Evolutionary conservation across 768 basidiomycete species (phyloP), one percentile per base, ranked within the genome.

Genomic region (Leccinum fibrillosum): DNA sequence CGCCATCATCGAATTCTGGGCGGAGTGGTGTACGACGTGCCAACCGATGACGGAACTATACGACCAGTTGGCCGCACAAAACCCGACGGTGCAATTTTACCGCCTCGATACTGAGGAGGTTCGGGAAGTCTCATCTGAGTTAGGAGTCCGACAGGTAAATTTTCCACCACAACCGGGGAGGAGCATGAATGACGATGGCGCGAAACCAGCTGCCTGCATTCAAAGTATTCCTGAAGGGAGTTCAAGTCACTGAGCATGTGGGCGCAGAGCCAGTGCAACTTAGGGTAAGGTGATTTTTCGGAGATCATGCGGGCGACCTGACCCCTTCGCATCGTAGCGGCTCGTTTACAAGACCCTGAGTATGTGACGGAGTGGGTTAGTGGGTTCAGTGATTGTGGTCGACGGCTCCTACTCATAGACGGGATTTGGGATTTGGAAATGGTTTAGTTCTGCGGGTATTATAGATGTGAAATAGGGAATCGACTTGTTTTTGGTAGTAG

Each of bases 1-100:
- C 8, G 70, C 52, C 53, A 63, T 71, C 56, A 64, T 71, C 21
- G 70, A 71, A 52, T 71, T 72, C 64, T 72, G 69, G 69, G 69
- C 69, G 53, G 68, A 72, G 12, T 71, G 69, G 69, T 71, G 69
- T 25, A 17, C 19, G 34, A 64, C 66, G n/a, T 72, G 69, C 53
- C 60, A 56, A 44, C 23, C 57, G 8, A 64, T 54, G 63, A 54
- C 70, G 39, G 11, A 59, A 6, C 19, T 68, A 10, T 71, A 66
- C 48, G 55, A 70, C 57, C 63, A 58, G 54, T 30, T 71, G 61
- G 66, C 69, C 50, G 62, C 60, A 7, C 66, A 70, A 66, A 64
- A 72, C 48, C 69, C 70, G 9, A 5, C 13, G 25, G 69, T 61
- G 0, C 44, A 69, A 1, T 70, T 70, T 58, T 72, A 72, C 61